A percentile compares a stretch with the other conserved stretches of the same genome.
These are phyloP conservation scores for Monosporascus sp. DNA, from an alignment of 2,329 filamentous ascomycete genomes.

Conservation along the genomic window DNA sequence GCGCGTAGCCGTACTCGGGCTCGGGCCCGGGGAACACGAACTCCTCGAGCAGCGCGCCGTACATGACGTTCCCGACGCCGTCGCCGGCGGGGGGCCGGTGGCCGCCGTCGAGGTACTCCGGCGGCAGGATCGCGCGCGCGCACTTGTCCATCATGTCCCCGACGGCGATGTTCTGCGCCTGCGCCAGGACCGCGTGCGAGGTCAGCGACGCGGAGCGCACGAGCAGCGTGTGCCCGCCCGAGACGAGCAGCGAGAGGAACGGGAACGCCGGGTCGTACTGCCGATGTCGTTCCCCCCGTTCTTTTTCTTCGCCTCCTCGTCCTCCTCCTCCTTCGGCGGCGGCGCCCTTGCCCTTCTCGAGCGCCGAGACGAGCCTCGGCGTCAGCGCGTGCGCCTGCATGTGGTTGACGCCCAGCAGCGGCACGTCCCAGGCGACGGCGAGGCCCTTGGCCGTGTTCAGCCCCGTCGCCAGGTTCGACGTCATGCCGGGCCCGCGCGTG, in stretches of 20 bases:
- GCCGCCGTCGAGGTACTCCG: conserved; percentile 5
- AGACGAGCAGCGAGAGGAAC: conserved; percentile 83
- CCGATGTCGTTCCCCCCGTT: conserved; percentile 1
- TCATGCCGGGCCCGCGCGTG: conserved; percentile 88
- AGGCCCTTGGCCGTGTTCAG: conserved; percentile 84
- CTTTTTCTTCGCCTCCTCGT: neutral
- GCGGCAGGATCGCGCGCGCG: conserved; percentile 70
- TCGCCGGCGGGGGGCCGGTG: conserved; percentile 22
- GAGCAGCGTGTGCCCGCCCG: conserved; percentile 86
- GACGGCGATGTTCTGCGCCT: conserved; percentile 75
- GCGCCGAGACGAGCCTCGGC: conserved; percentile 66
- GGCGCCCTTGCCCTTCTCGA: conserved; percentile 32
- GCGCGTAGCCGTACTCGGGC: conserved; percentile 45
- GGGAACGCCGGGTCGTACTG: conserved; percentile 58
- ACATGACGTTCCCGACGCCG: conserved; percentile 61
- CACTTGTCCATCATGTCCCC: conserved; percentile 88
- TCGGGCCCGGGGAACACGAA: conserved; percentile 62
- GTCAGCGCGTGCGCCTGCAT: conserved; percentile 97
- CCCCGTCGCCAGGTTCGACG: conserved; percentile 69
- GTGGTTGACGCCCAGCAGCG: conserved; percentile 83
- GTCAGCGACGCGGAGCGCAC: conserved; percentile 65
- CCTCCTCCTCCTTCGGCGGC: conserved; percentile 1
- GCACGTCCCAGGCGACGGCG: conserved; percentile 74
- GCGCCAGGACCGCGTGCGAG: conserved; percentile 68
- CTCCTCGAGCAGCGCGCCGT: conserved; percentile 70